Conservation (phyloP, 75 land plant genomes). For the Larix kaempferi region DNA sequence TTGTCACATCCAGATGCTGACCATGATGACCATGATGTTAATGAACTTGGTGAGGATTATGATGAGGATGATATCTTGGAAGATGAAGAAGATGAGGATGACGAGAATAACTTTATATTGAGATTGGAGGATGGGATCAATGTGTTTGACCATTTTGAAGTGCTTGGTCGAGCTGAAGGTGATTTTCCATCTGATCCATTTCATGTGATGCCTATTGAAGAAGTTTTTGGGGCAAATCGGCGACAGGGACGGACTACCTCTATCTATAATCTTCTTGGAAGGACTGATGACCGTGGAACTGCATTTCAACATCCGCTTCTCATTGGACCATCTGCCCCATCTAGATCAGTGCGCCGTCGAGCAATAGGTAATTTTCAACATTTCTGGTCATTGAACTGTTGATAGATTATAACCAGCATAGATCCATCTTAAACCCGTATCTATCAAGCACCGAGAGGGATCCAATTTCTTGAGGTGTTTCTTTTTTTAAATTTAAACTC, state of each 20-base stretch:
- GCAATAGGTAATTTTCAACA: conserved; percentile 33
- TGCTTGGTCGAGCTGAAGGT: conserved; percentile 62
- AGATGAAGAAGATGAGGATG: conserved; percentile 91
- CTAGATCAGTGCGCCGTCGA: conserved; percentile 23
- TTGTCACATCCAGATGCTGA: conserved; percentile 95
- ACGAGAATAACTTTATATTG: conserved; percentile 88
- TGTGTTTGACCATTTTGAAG: conserved; percentile 94
- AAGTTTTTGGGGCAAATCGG: conserved; percentile 81
- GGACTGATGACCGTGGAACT: conserved; percentile 61
- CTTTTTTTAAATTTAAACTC: no score
- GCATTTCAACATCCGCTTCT: conserved; percentile 85
- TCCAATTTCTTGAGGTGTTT: no score
- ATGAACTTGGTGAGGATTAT: conserved; percentile 91
- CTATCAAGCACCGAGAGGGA: no score
- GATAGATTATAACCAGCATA: conserved; percentile 2
- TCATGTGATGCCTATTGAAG: conserved; percentile 95
- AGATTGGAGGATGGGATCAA: conserved; percentile 92
- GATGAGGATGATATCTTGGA: conserved; percentile 96
- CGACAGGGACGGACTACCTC: conserved; percentile 67
- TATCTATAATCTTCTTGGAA: conserved; percentile 72
- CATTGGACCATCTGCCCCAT: conserved; percentile 52
- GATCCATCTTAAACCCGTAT: no score
- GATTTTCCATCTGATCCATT: conserved; percentile 73
- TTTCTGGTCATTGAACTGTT: background rate
- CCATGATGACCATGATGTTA: conserved; percentile 84